Evolutionary conservation across 257 asterid genomes (phyloP), one percentile per base, ranked within the genome.

Genomic region (Solanum bulbocastanum): DNA sequence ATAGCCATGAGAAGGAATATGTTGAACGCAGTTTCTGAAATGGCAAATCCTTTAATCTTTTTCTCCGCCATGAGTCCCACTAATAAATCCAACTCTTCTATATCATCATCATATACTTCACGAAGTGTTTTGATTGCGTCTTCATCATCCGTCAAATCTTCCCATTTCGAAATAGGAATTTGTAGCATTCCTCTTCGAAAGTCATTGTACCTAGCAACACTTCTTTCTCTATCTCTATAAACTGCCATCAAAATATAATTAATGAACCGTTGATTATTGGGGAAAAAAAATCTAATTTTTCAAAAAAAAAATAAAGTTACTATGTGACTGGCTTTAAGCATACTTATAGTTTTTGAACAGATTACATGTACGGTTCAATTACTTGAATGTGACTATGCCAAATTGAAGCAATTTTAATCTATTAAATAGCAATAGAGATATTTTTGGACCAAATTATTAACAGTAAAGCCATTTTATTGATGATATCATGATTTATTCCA

Each of bases 141-240:
- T 18, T 88, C 58, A 5, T 94, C 94, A 27, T 93, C 92, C 0
- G 96, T 94, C 15, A 94, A 87, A 79, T 94, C 96, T 83, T 91
- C 93, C 96, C 98, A 94, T 87, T 92, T 94, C 11, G 94, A 87
- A 68, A 94, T 94, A 25, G 98, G 98, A 82, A 92, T 91, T n/a
- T 93, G 27, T 0, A 94, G 86, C 10, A 94, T 81, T 16, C 89
- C 74, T 62, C 96, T 87, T 4, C 96, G 83, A 44, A 94, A 94
- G 3, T 91, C 94, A 25, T 94, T 94, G 91, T 94, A 94, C 36
- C 96, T 88, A 0, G 96, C 89, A 2, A 94, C 90, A 32, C 93
- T 92, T 86, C 95, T 94, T 85, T 93, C 96, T 68, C 96, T 88
- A 69, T 94, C 96, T 86, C 98, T 94, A 23, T 92, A 94, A 83